Base-by-base conservation (phyloP, 2,329 filamentous ascomycete genomes). In the Cytospora piceicola region DNA sequence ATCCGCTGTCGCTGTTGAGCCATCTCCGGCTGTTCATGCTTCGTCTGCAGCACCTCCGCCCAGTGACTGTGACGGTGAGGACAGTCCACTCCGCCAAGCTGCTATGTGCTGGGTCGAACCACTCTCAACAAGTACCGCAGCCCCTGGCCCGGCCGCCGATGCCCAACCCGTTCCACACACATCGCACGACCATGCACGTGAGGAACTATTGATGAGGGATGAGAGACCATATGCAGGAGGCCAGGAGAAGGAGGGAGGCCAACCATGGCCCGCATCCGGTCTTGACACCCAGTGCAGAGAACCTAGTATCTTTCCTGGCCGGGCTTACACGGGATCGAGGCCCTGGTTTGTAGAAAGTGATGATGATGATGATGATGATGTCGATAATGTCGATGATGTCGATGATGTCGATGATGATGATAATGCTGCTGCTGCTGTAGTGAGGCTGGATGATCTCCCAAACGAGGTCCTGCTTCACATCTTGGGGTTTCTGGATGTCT, bases 381-480 rank as follows among this genome's bases (percentile, higher is more conserved):
- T n/a, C n/a, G n/a, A n/a, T n/a, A n/a, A n/a, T n/a, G n/a, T n/a
- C n/a, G n/a, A n/a, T n/a, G n/a, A n/a, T n/a, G n/a, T n/a, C n/a
- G n/a, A n/a, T n/a, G n/a, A n/a, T n/a, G n/a, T n/a, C n/a, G n/a
- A n/a, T n/a, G n/a, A n/a, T n/a, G n/a, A n/a, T n/a, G n/a, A n/a
- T n/a, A n/a, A n/a, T n/a, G n/a, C n/a, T n/a, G n/a, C n/a, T n/a
- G n/a, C n/a, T n/a, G 60, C 39, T 39, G n/a, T 27, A 39, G 20
- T 63, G 30, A 58, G 55, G 30, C 78, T 75, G 39, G 77, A 80
- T 61, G 73, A 75, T 52, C 75, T 88, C 56, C 85, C 85, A 29
- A 86, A 83, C 73, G 85, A 88, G 74, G 74, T 88, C 32, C 74
- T 88, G 61, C 79, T 84, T 68, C 80, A 85, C 64, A 83, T 88